phyloP scores from a whole-genome alignment of 2,329 filamentous ascomycete genomes.

The Eurotiales sp. region DNA sequence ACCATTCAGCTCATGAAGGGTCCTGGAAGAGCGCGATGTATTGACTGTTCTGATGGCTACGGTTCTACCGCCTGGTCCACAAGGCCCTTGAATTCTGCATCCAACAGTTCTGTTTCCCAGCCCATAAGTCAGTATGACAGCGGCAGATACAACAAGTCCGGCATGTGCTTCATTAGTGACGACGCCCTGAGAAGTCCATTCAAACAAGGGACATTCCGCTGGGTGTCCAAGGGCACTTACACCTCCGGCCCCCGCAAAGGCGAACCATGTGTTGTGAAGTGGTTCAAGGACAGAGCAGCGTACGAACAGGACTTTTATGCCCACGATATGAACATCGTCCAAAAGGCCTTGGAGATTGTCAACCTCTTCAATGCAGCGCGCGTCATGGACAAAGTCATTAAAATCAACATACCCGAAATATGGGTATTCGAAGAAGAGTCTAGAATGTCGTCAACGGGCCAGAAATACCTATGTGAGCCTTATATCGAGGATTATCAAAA shows the following conservation, averaged over 20 bases:
- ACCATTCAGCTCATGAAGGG: background rate
- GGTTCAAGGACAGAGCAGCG: background rate
- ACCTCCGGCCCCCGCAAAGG: background rate
- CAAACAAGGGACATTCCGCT: background rate
- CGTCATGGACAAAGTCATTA: background rate
- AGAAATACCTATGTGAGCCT: background rate
- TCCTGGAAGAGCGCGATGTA: background rate
- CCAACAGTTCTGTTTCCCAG: too few relatives aligned
- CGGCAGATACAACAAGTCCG: background rate
- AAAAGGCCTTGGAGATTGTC: background rate
- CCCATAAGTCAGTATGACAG: background rate
- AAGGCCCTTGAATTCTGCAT: too few relatives aligned
- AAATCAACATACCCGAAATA: background rate
- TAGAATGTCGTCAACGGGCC: background rate
- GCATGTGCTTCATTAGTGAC: background rate
- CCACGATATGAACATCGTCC: background rate
- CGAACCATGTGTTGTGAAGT: background rate
- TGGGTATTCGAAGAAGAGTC: background rate
- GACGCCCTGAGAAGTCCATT: background rate
- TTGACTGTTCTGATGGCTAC: too few relatives aligned
- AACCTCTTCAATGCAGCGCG: background rate
- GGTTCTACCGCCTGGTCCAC: too few relatives aligned
- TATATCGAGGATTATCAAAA: background rate
- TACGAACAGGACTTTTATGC: background rate
- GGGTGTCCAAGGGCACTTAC: background rate